Evolutionary conservation across 2,329 filamentous ascomycete species (phyloP).

Genomic region (Trichoderma breve): DNA sequence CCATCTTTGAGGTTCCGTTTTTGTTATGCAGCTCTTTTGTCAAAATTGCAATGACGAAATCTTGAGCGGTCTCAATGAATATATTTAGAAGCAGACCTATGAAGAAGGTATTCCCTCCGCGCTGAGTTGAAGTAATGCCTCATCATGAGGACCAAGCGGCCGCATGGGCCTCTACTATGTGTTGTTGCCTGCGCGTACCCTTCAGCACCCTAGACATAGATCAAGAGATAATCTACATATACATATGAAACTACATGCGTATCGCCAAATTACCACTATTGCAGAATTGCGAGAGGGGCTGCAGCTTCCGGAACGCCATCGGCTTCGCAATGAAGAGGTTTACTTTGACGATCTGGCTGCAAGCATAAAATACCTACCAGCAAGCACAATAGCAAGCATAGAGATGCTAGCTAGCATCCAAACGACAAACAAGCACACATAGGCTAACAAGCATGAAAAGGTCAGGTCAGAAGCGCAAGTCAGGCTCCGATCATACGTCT

Average conservation of each 20-base stretch:
- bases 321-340: not conserved
- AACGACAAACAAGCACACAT: too few species aligned
- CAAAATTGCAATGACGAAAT: not conserved
- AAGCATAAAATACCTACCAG: not conserved
- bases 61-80: not conserved
- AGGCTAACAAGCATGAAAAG: not conserved
- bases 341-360: not conserved
- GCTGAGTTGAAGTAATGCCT: not conserved
- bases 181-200: not conserved
- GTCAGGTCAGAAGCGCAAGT: not conserved
- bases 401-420: too few species aligned
- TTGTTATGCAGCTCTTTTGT: not conserved
- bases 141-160: not conserved
- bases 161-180: not conserved
- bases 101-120: not conserved
- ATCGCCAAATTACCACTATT: not conserved
- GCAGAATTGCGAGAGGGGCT: not conserved
- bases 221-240: not conserved
- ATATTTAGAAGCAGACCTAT: not conserved
- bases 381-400: not conserved
- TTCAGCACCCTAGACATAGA: not conserved
- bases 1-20: not conserved
- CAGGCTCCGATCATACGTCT: not conserved
- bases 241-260: too few species aligned
- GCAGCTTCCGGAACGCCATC: not conserved